A percentile compares a stretch with the other conserved stretches of the same genome.
phyloP scores from a whole-genome alignment of 2,329 filamentous ascomycete species.

The Endothia cerciana region DNA sequence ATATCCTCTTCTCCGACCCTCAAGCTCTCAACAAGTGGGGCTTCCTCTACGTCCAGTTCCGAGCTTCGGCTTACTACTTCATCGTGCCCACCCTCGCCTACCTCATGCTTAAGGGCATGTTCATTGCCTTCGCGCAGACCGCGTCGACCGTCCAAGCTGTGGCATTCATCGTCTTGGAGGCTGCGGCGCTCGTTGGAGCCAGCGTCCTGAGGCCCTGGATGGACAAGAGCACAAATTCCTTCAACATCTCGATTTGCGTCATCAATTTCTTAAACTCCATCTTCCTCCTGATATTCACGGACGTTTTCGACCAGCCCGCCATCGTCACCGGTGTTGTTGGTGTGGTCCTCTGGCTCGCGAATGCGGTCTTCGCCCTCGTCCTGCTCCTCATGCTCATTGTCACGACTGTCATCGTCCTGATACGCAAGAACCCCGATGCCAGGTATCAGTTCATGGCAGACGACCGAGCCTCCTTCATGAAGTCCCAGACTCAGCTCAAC shows the following conservation, averaged over 20 bases:
- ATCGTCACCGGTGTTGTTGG: conserved; percentile 88
- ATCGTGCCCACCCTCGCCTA: conserved; percentile 80
- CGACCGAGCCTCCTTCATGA: conserved; percentile 96
- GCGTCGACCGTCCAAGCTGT: conserved; percentile 76
- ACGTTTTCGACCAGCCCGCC: conserved; percentile 80
- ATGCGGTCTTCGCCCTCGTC: conserved; percentile 81
- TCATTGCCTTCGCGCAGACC: conserved; percentile 80
- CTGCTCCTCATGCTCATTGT: conserved; percentile 82
- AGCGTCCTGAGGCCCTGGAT: conserved; percentile 91
- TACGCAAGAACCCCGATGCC: conserved; percentile 91
- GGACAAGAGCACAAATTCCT: conserved; percentile 97
- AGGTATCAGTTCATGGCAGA: conserved; percentile 97
- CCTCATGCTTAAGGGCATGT: conserved; percentile 84
- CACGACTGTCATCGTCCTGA: conserved; percentile 67
- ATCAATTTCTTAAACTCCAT: conserved; percentile 91
- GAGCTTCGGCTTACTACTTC: conserved; percentile 94
- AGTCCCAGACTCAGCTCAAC: conserved; percentile 82
- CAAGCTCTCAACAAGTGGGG: conserved; percentile 95
- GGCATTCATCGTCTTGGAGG: conserved; percentile 82
- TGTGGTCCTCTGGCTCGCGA: conserved; percentile 85
- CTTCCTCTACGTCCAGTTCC: conserved; percentile 96
- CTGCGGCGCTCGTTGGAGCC: conserved; percentile 73
- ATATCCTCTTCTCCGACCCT: conserved; percentile 96
- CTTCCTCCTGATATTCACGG: conserved; percentile 86
- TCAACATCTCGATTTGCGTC: conserved; percentile 90